Conservation (phyloP, 108 stramenopile genomes). For the Stephanodiscus minutulus region DNA sequence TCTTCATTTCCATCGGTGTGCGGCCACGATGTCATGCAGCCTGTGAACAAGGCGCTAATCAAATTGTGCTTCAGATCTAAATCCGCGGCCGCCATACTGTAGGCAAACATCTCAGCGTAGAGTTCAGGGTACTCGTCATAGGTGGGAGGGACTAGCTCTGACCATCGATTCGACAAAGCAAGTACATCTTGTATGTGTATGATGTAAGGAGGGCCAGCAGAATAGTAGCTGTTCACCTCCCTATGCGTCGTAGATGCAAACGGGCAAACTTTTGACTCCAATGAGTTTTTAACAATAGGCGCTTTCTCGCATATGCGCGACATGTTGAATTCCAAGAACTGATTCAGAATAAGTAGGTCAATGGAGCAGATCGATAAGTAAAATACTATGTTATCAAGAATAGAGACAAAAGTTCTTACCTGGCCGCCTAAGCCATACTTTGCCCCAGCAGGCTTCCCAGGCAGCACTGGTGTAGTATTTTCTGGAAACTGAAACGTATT, state of each 20-base stretch:
- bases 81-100: conserved; percentile 50
- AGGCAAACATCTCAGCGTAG: conserved; percentile 60
- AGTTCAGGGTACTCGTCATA: conserved; percentile 51
- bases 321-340: conserved; percentile 60
- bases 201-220: conserved; percentile 53
- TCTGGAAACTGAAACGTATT: conserved; percentile 44
- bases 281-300: background rate
- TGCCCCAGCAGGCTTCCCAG: conserved; percentile 52
- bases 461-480: conserved; percentile 18
- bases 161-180: conserved; percentile 46
- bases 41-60: conserved; percentile 41
- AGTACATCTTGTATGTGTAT: conserved; percentile 54
- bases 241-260: conserved; percentile 30
- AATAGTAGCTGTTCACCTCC: conserved; percentile 46
- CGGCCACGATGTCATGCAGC: conserved; percentile 60
- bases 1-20: conserved; percentile 29
- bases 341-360: conserved; percentile 3
- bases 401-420: conserved; percentile 20
- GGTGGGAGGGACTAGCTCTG: conserved; percentile 51
- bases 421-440: conserved; percentile 53
- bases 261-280: conserved; percentile 22
- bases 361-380: background rate
- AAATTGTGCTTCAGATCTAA: conserved; percentile 47
- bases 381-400: background rate
- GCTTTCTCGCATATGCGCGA: conserved; percentile 47